Base-by-base conservation (phyloP, 225 moss, liverwort and hornwort species). In the Takakia lepidozioides region DNA sequence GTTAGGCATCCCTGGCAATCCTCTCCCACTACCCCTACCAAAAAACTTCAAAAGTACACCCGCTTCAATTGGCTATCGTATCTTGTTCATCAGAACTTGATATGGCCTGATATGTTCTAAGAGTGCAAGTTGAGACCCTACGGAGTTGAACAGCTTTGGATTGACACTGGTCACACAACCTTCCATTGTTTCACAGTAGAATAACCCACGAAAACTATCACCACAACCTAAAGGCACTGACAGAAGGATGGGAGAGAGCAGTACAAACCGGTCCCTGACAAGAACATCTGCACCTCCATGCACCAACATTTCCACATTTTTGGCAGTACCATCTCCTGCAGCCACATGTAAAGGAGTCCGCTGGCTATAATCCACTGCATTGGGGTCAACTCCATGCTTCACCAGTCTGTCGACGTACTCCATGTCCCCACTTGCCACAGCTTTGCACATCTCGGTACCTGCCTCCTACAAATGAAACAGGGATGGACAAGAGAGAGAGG, bases 391-490 rank as follows among this genome's bases (percentile, higher is more conserved):
- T 34, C 85, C 79, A 4, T 62, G 63, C 54, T 70, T 71, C 42
- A 88, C 81, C 44, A 88, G 70, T 48, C 69, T 75, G 51, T 68
- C 68, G 56, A 85, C 67, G 52, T 76, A 89, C 59, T 66, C 43
- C 45, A 79, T 69, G 8, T 85, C 66, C 28, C 82, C 68, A 15
- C 52, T 61, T 40, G 84, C 84, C 43, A 82, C 82, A 48, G 82
- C 82, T 64, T 85, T 79, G 71, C 85, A 88, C 37, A 88, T 32
- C 51, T 88, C 88, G 36, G 39, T 65, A 9, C 88, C 88, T 27
- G 68, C 62, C 26, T 88, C 82, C 88, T 88, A 70, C 28, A 58
- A 35, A 15, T 27, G 20, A 19, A 35, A 43, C n/a, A n/a, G n/a
- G n/a, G n/a, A n/a, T n/a, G n/a, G n/a, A n/a, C n/a, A n/a, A n/a